Conservation (phyloP, 2,329 filamentous ascomycete species). For the Pseudogymnoascus sp. region DNA sequence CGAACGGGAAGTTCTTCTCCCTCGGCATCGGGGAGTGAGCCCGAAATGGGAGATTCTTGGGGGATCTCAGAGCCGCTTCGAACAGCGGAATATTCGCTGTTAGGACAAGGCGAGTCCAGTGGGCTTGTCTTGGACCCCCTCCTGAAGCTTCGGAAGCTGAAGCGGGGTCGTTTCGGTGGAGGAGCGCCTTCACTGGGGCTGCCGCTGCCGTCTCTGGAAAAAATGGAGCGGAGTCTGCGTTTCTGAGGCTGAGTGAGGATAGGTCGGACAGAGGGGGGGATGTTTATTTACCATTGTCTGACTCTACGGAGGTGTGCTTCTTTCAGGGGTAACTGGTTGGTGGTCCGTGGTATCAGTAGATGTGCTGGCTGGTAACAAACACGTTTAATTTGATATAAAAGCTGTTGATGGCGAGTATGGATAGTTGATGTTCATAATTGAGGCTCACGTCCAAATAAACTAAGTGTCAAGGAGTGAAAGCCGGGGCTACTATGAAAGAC, state of each 20-base stretch:
- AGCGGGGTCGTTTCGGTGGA: neutral
- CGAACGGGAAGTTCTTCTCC: neutral
- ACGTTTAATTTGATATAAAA: neutral
- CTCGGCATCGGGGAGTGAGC: neutral
- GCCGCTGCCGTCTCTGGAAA: neutral
- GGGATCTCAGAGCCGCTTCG: neutral
- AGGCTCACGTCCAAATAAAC: neutral
- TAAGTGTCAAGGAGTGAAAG: neutral
- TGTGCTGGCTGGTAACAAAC: neutral
- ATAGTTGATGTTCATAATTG: neutral
- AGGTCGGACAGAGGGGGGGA: neutral
- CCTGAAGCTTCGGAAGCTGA: neutral
- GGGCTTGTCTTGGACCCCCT: neutral
- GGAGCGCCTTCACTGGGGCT: neutral
- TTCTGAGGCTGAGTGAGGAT: neutral
- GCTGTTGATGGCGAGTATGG: neutral
- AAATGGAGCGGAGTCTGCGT: neutral
- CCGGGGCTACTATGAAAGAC: neutral
- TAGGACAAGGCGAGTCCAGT: neutral
- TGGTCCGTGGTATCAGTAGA: neutral
- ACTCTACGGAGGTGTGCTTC: neutral
- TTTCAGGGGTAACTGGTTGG: neutral
- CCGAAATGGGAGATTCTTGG: neutral
- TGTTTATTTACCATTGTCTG: neutral
- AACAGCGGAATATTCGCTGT: neutral